These are phyloP conservation scores for Thelephora ganbajun DNA, from an alignment of 768 basidiomycete species.

Conservation along the genomic window DNA sequence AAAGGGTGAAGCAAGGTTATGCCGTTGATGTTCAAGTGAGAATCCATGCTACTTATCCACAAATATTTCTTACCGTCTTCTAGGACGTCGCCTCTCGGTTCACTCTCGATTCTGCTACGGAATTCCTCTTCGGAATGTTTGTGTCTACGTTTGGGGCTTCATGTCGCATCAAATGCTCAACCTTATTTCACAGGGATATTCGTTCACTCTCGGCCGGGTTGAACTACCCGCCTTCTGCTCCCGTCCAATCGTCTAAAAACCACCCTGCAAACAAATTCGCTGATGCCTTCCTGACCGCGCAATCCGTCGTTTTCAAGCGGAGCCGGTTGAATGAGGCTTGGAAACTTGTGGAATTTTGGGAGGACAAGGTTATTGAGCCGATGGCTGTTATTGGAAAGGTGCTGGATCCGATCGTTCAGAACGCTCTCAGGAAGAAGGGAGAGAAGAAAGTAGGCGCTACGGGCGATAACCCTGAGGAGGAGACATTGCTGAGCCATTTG, in stretches of 20 bases:
- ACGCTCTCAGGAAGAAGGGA: constrained; percentile 25
- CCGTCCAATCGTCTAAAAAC: constrained; percentile 7
- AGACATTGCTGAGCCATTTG: constrained; percentile 33
- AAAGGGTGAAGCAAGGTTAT: constrained; percentile 20
- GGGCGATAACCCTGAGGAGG: constrained; percentile 12
- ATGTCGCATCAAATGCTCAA: constrained; percentile 46
- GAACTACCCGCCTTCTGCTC: constrained; percentile 22
- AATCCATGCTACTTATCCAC: constrained; percentile 2
- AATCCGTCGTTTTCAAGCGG: constrained; percentile 17
- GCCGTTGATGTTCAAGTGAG: constrained; percentile 28
- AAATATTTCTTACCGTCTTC: not conserved
- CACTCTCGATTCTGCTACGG: constrained; percentile 43
- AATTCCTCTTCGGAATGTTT: constrained; percentile 26
- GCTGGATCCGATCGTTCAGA: constrained; percentile 32
- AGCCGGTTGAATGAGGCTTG: constrained; percentile 25
- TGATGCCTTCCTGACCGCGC: constrained; percentile 25
- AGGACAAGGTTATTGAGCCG: constrained; percentile 22
- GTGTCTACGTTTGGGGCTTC: constrained; percentile 19
- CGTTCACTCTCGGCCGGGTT: constrained; percentile 22
- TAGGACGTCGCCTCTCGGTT: constrained; percentile 28
- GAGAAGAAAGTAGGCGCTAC: constrained; percentile 6
- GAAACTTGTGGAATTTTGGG: constrained; percentile 30
- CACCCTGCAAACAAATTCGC: constrained; percentile 24
- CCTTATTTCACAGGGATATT: constrained; percentile 32
- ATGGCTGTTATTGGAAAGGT: constrained; percentile 30